These are phyloP conservation scores for Neonectria faginata DNA, from an alignment of 2,329 filamentous ascomycete species.

Conservation along the genomic window DNA sequence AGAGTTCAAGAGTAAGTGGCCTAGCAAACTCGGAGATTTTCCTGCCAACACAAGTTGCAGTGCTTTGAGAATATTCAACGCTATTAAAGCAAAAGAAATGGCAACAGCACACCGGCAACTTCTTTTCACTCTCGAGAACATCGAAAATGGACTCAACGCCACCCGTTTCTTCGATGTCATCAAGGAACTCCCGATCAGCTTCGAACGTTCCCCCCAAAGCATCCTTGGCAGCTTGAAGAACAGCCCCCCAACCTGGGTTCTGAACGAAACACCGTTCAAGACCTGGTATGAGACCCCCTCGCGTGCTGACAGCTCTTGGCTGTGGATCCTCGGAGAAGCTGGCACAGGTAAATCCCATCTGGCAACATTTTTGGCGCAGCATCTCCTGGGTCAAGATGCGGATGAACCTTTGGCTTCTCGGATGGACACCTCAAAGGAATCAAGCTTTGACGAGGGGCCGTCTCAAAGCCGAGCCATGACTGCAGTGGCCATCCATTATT, in stretches of 20 bases:
- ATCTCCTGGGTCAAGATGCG: neutral
- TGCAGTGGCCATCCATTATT: slow-evolving; percentile 1
- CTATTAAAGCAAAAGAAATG: neutral
- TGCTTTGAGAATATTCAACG: slow-evolving; percentile 1
- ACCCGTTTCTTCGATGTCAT: neutral
- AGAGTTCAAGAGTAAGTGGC: neutral
- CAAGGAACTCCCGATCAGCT: neutral
- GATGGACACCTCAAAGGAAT: neutral
- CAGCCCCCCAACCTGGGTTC: slow-evolving; percentile 8
- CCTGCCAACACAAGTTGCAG: neutral
- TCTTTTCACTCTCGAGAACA: neutral
- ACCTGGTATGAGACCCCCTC: neutral
- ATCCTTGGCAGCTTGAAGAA: neutral
- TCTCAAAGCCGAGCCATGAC: neutral
- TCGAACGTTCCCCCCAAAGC: neutral
- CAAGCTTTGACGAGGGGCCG: neutral
- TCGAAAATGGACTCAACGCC: neutral
- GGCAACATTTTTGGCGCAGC: slow-evolving; percentile 3
- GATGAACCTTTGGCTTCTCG: neutral
- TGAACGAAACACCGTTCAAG: neutral
- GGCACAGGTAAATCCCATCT: slow-evolving; percentile 4
- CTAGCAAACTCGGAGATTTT: neutral
- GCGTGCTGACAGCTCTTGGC: neutral
- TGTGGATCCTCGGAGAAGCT: slow-evolving; percentile 9
- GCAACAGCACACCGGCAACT: neutral